Evolutionary conservation across 1,284 basidiomycete genomes (phyloP).

Genomic region (Tilletiaria anomala): DNA sequence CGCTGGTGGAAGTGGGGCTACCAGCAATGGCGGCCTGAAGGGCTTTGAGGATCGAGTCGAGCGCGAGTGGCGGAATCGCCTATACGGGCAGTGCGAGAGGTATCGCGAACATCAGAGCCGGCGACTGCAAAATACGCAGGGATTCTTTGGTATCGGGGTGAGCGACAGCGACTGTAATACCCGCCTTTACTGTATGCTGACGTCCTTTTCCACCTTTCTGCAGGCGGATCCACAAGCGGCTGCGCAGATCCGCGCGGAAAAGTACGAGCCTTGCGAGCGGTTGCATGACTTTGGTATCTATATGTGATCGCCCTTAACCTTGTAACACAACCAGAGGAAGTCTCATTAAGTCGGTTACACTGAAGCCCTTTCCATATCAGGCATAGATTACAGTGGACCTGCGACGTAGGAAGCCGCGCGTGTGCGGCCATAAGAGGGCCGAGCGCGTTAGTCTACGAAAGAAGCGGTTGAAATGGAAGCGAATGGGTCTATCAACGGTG

Average conservation of each 20-base stretch:
- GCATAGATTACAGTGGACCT: too few species aligned
- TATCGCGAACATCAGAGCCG: conserved; percentile 17
- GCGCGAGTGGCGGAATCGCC: conserved; percentile 16
- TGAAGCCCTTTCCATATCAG: too few species aligned
- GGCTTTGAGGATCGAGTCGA: conserved; percentile 25
- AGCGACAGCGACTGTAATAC: background rate
- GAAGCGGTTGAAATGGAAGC: too few species aligned
- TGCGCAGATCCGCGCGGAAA: conserved; percentile 20
- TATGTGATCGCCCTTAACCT: too few species aligned
- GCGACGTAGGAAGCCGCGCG: too few species aligned
- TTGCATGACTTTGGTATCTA: conserved; percentile 23
- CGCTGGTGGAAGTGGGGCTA: conserved; percentile 7
- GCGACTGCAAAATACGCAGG: conserved; percentile 13
- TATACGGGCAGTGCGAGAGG: conserved; percentile 19
- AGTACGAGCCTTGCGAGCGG: conserved; percentile 32
- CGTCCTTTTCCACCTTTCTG: conserved; percentile 1
- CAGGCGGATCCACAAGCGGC: conserved; percentile 23
- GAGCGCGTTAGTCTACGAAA: too few species aligned
- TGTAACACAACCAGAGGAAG: too few species aligned
- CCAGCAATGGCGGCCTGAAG: conserved; percentile 4
- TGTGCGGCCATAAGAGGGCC: too few species aligned
- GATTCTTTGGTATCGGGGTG: conserved; percentile 25
- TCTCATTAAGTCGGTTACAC: too few species aligned
- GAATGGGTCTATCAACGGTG: too few species aligned
- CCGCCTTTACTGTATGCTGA: background rate